Conservation (phyloP, 1,139 yeast genomes). For the Geotrichum klebahnii region DNA sequence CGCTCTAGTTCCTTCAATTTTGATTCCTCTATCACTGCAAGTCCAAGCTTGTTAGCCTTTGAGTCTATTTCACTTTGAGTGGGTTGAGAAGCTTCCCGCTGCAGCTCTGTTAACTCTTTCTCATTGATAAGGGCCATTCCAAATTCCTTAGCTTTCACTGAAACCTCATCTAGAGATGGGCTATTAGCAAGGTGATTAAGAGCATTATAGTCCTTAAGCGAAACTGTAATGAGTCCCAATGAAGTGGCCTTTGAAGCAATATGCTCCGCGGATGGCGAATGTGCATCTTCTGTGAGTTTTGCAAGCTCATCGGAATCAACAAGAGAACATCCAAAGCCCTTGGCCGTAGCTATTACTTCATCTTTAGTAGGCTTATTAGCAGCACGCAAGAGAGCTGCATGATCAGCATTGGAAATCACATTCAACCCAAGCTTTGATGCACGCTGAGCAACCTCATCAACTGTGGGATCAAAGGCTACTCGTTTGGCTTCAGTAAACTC, state of each 20-base stretch:
- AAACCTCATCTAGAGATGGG: constrained; percentile 32
- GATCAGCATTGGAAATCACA: constrained; percentile 10
- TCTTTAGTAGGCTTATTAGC: constrained; percentile 18
- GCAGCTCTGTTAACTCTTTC: constrained; percentile 21
- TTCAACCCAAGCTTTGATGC: constrained; percentile 15
- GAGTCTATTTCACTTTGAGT: constrained; percentile 37
- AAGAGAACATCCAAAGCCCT: constrained; percentile 20
- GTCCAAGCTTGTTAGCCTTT: constrained; percentile 41
- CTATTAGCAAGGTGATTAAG: constrained; percentile 29
- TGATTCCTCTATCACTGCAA: constrained; percentile 20
- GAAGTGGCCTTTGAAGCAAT: constrained; percentile 26
- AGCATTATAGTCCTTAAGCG: constrained; percentile 26
- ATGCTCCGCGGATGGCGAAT: constrained; percentile 15
- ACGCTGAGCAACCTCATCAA: constrained; percentile 32
- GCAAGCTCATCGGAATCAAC: constrained; percentile 13
- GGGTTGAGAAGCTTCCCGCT: constrained; percentile 27
- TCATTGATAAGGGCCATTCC: constrained; percentile 10
- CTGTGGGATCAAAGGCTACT: constrained; percentile 28
- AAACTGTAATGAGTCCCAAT: constrained; percentile 29
- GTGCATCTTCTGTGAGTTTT: constrained; percentile 22
- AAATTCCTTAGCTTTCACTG: constrained; percentile 17
- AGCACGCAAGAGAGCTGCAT: constrained; percentile 12
- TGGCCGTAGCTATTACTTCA: constrained; percentile 21
- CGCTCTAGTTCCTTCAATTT: constrained; percentile 25
- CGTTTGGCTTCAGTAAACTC: constrained; percentile 28